A percentile compares a stretch with the other conserved stretches of the same genome.
phyloP scores from a whole-genome alignment of 495 filamentous ascomycete genomes.

The Xylaria telfairii region DNA sequence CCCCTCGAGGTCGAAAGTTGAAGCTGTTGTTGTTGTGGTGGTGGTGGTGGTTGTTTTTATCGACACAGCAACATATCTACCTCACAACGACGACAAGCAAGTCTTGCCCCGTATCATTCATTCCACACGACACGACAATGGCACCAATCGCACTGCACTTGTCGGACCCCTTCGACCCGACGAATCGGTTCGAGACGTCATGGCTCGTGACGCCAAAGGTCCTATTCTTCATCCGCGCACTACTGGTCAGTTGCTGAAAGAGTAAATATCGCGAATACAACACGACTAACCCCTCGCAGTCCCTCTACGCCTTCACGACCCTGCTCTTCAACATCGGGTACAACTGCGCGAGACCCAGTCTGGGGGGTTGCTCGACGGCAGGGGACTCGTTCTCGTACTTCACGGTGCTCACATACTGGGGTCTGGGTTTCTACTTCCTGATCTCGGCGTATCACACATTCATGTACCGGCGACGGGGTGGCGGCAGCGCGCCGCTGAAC shows the following conservation, averaged over 20 bases:
- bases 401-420: conserved; percentile 80
- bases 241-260: conserved; percentile 59
- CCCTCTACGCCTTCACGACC: conserved; percentile 73
- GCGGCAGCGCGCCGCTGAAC: conserved; percentile 61
- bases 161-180: conserved; percentile 48
- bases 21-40: too few relatives aligned
- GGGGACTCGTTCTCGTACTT: conserved; percentile 75
- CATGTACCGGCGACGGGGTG: conserved; percentile 62
- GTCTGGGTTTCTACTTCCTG: conserved; percentile 77
- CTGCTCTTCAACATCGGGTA: conserved; percentile 72
- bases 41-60: too few relatives aligned
- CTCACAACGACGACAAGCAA: too few relatives aligned
- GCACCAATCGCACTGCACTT: neutral
- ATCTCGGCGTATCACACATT: conserved; percentile 69
- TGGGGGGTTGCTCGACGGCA: conserved; percentile 43
- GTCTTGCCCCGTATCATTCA: too few relatives aligned
- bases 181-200: conserved; percentile 74
- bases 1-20: too few relatives aligned
- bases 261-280: neutral
- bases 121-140: too few relatives aligned
- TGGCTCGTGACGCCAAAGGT: conserved; percentile 72
- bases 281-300: conserved; percentile 36
- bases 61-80: too few relatives aligned
- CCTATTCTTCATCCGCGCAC: conserved; percentile 63
- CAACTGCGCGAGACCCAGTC: conserved; percentile 45